Conservation (phyloP, 169 alveolate species). For the Amoebophrya sp. region DNA sequence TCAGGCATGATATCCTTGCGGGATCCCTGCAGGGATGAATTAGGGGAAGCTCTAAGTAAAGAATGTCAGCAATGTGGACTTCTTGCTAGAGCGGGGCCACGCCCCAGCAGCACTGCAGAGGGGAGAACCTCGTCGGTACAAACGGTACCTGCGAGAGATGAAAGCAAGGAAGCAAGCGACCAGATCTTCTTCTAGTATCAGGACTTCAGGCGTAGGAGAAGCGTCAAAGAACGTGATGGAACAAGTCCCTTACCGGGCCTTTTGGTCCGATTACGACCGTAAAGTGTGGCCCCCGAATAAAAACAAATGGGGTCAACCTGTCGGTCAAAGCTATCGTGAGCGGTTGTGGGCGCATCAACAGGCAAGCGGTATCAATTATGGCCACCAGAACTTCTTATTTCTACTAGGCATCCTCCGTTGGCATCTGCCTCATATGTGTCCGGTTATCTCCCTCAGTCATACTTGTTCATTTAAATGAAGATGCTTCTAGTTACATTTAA, state of each 20-base stretch:
- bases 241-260: neutral
- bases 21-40: no score
- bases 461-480: no score
- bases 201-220: no score
- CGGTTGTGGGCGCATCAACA: neutral
- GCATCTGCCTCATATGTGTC: no score
- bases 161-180: neutral
- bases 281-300: neutral
- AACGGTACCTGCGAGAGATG: no score
- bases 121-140: neutral
- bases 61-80: neutral
- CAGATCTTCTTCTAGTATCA: neutral
- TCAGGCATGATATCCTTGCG: no score
- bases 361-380: constrained; percentile 17
- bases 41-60: no score
- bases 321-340: neutral
- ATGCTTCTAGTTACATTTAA: no score
- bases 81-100: neutral
- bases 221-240: neutral
- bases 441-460: no score
- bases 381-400: no score
- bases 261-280: neutral
- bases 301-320: no score
- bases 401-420: no score
- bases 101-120: neutral